These are phyloP conservation scores for Spathaspora boniae DNA, from an alignment of 805 yeast genomes.

Conservation along the genomic window DNA sequence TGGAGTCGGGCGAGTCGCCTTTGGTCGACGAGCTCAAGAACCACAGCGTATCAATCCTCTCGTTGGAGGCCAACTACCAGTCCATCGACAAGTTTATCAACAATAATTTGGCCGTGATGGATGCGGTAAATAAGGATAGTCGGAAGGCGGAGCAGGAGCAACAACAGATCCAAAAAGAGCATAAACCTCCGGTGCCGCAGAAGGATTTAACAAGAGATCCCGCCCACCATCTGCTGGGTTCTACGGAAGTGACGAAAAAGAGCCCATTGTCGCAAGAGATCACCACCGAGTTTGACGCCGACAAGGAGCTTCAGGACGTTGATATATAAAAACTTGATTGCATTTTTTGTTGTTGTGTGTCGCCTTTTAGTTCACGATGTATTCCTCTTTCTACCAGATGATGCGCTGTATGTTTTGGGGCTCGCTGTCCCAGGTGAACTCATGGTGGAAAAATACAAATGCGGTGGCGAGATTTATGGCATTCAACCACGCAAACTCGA, in stretches of 20 bases:
- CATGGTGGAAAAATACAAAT: slow-evolving; percentile 52
- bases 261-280: slow-evolving; percentile 7
- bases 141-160: neutral
- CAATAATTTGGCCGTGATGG: slow-evolving; percentile 25
- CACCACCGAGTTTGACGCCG: slow-evolving; percentile 1
- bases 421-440: slow-evolving; percentile 69
- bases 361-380: neutral
- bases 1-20: slow-evolving; percentile 12
- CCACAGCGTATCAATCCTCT: slow-evolving; percentile 19
- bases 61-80: slow-evolving; percentile 16
- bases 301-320: slow-evolving; percentile 3
- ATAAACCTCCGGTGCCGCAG: too few relatives aligned
- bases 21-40: slow-evolving; percentile 18
- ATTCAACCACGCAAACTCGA: slow-evolving; percentile 65
- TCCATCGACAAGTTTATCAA: slow-evolving; percentile 30
- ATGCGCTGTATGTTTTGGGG: slow-evolving; percentile 64
- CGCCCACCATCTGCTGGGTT: too few relatives aligned
- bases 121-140: slow-evolving; percentile 4
- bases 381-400: slow-evolving; percentile 61
- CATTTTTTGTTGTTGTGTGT: slow-evolving; percentile 1
- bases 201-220: too few relatives aligned
- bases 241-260: slow-evolving; percentile 2
- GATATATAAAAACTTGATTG: slow-evolving; percentile 4
- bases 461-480: slow-evolving; percentile 52
- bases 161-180: neutral